Evolutionary conservation across 345 rosid genomes (phyloP), one percentile per base, ranked within the genome.

Genomic region (Balakata baccata): DNA sequence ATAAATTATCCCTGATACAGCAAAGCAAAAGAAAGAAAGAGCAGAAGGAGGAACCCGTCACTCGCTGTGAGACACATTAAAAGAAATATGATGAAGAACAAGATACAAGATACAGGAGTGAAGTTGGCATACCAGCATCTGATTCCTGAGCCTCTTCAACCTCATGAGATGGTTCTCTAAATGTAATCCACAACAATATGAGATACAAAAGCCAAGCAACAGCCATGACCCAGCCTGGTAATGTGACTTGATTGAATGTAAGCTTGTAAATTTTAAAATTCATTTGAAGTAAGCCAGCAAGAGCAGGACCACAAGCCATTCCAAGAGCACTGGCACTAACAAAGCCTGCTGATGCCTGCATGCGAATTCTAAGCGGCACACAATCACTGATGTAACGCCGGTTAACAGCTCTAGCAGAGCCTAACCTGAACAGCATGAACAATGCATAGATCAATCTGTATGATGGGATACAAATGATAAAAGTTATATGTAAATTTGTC

Each of bases 301-400:
- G 90, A 60, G 97, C 98, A 66, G 99, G 99, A 83, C 99, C 99
- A 85, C 97, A 91, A 54, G 99, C 99, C 99, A 96, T 93, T 79
- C 99, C 98, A 34, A 96, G 94, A 78, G 99, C 99, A 90, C 99
- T 96, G 76, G 99, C 99, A 87, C 99, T 96, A 75, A 96, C 99
- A 85, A 96, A 96, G 69, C 95, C 99, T 0, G 99, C 98, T 0
- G 99, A 96, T 80, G 99, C 97, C 80, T 96, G 96, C 99, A 96
- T 86, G 46, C 98, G 91, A 77, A 90, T 79, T 78, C 84, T 90
- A 68, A 89, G 80, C 18, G 99, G 98, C 63, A 93, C 99, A 76
- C 98, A 93, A 66, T 96, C 98, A 75, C 99, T 96, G 78, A 96
- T 96, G 78, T 93, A 96, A 46, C 98, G 92, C 72, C 99, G 77